Base-by-base conservation (phyloP, 2,329 filamentous ascomycete genomes). In the Dactylellina sp. region DNA sequence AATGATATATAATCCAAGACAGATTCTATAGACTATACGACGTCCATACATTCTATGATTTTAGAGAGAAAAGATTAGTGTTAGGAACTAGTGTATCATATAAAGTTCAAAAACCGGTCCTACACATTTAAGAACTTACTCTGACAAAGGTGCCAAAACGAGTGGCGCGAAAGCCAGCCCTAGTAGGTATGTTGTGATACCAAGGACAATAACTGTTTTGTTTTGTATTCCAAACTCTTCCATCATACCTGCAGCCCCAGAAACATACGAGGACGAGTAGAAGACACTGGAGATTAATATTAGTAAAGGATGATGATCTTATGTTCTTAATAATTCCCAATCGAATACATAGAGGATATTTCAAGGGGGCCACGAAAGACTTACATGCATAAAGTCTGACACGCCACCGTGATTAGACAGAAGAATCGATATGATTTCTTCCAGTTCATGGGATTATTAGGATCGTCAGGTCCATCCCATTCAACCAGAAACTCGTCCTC, bases 201-300 rank as follows among this genome's bases (percentile, higher is more conserved):
- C 92, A 1, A 95, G 82, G 0, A 91, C 91, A 0, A 89, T 85
- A n/a, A 89, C 80, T 0, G 87, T 88, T 35, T 86, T 84, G 12
- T 83, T 84, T 5, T 82, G 79, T 16, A 87, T 83, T 39, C 84
- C 81, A 77, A 92, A 94, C 57, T 91, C 89, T 12, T 84, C 80
- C 78, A 88, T 86, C 80, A 96, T 71, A 7, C 66, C 66, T 18
- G 59, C 35, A 4, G 52, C 56, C 7, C 66, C 66, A 24, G 89
- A 87, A 0, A 91, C 92, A 79, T 95, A 96, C 57, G 87, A 89
- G 0, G 92, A 95, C 50, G 89, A 92, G 79, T 93, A 92, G 49
- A 92, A 79, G 14, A 92, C 89, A 78, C 84, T 81, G 82, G 80
- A 56, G 84, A 80, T 59, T 80, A 32, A 32, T 80, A 81, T 82